These are phyloP conservation scores for Groenewaldozyma salmanticensis DNA, from an alignment of 805 yeast genomes.

Conservation along the genomic window DNA sequence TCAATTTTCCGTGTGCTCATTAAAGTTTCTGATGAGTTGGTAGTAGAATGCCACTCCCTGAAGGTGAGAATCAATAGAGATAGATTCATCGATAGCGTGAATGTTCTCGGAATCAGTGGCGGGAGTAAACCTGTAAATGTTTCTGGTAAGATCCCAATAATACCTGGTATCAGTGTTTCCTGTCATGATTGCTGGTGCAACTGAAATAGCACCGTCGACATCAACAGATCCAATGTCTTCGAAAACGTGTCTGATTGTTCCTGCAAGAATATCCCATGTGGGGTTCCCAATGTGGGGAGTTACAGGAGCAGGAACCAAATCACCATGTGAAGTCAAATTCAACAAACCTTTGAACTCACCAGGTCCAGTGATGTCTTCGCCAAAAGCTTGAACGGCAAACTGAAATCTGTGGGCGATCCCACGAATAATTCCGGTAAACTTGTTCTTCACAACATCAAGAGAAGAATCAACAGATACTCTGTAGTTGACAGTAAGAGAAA, in stretches of 20 bases:
- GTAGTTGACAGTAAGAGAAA: conserved; percentile 44
- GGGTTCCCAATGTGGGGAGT: conserved; percentile 27
- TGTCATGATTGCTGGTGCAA: conserved; percentile 51
- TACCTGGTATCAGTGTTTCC: conserved; percentile 62
- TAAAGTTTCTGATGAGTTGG: conserved; percentile 22
- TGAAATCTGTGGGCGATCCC: conserved; percentile 37
- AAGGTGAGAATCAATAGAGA: conserved; percentile 45
- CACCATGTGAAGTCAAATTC: conserved; percentile 23
- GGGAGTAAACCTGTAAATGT: conserved; percentile 56
- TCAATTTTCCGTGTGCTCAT: conserved; percentile 1
- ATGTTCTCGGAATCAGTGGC: conserved; percentile 25
- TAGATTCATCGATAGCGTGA: conserved; percentile 56
- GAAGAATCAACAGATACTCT: conserved; percentile 50
- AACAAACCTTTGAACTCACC: conserved; percentile 32
- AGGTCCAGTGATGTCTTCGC: conserved; percentile 19
- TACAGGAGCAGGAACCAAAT: conserved; percentile 42
- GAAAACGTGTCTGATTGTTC: conserved; percentile 49
- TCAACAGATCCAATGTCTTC: conserved; percentile 35
- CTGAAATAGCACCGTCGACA: conserved; percentile 28
- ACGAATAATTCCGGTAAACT: conserved; percentile 28
- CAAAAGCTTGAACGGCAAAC: conserved; percentile 36
- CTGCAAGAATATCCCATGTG: conserved; percentile 47
- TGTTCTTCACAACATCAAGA: conserved; percentile 32
- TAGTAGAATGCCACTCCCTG: conserved; percentile 24
- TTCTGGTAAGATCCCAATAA: conserved; percentile 50